Evolutionary conservation across 2,329 filamentous ascomycete species (phyloP), one percentile per base, ranked within the genome.

Genomic region (Paracamarosporium sp.): DNA sequence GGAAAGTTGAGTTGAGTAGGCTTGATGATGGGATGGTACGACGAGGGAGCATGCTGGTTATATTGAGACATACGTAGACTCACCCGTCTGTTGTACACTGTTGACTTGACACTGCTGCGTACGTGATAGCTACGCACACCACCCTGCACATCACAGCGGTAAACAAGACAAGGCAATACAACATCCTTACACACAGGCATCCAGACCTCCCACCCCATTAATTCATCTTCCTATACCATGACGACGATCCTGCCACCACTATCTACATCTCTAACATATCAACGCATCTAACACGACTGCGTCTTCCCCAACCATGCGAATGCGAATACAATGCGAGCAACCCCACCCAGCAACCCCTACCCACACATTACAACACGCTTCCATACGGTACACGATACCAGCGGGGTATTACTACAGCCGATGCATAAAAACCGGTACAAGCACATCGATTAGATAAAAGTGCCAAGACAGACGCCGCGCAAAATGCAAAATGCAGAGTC

Each of bases 1-100:
- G 48, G 60, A 62, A 11, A 47, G 50, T 5, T 63, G 27, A 36
- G 15, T 3, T 17, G 12, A n/a, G 25, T 30, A 13, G 17, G 25
- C 20, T 15, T 24, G 36, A 17, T 20, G 36, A 40, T 40, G 9
- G 17, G 17, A 12, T 22, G 22, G 36, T 22, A 17, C n/a, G 15
- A 1, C 1, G 17, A 38, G 17, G 5, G 17, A 40, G 1, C 8
- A 20, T 40, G 36, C 36, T 40, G n/a, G n/a, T n/a, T n/a, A n/a
- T n/a, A n/a, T 1, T 22, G 11, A 6, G 5, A 17, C 12, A 12
- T 11, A 6, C n/a, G 17, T 13, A 7, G 17, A 40, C 7, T 3
- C n/a, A 17, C 22, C 5, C n/a, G 17, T 9, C 11, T 11, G 22
- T 11, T 4, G 5, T 22, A 17, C 17, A n/a, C n/a, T n/a, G 17